Evolutionary conservation across 1,139 yeast genomes (phyloP).

Genomic region (Kluyveromyces sp.): DNA sequence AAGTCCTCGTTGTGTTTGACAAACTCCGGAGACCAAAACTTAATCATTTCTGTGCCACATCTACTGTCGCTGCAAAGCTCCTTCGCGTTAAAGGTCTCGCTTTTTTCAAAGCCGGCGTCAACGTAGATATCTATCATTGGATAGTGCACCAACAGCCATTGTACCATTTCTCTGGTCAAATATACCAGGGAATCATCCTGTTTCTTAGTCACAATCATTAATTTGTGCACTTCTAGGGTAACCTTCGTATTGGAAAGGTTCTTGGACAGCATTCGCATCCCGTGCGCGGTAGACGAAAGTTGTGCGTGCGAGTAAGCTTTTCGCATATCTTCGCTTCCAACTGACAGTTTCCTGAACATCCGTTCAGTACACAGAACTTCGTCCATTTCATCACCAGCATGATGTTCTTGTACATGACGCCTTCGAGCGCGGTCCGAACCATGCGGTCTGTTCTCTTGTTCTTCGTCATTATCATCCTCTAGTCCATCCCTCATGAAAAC

Average conservation of each 20-base stretch:
- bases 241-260: conserved; percentile 70
- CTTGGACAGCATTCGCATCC: conserved; percentile 72
- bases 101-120: conserved; percentile 53
- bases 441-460: neutral
- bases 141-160: conserved; percentile 55
- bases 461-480: neutral
- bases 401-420: neutral
- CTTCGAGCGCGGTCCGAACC: neutral
- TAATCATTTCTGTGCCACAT: conserved; percentile 35
- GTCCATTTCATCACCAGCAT: neutral
- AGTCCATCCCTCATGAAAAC: neutral
- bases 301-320: conserved; percentile 54
- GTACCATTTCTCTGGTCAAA: conserved; percentile 69
- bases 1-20: conserved; percentile 45
- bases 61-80: conserved; percentile 29
- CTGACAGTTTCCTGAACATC: conserved; percentile 19
- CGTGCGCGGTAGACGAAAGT: conserved; percentile 78
- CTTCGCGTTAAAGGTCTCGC: conserved; percentile 54
- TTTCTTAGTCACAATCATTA: conserved; percentile 80
- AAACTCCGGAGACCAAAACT: conserved; percentile 62
- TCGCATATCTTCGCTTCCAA: conserved; percentile 14
- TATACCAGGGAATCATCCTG: conserved; percentile 70
- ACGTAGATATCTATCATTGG: conserved; percentile 58
- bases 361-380: conserved; percentile 13
- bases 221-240: conserved; percentile 58